Percentiles rank a stretch among this genome's conserved stretches.
Evolutionary conservation across 2,329 filamentous ascomycete genomes (phyloP).

Genomic region (Penicillium janthinellum): DNA sequence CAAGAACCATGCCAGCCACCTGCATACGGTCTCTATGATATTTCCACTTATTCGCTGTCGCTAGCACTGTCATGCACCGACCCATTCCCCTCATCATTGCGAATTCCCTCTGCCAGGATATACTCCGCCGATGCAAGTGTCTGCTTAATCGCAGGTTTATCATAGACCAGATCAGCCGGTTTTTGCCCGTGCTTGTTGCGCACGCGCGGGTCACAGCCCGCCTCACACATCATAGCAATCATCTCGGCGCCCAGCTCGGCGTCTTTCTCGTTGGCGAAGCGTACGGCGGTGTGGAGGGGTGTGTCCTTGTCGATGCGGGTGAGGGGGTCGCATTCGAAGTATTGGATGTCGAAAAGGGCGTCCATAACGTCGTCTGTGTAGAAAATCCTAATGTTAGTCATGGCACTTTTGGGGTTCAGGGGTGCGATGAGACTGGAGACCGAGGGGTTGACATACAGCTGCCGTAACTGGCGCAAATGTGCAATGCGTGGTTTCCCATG

Average conservation of each 20-base stretch:
- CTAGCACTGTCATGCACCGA: constrained; percentile 44
- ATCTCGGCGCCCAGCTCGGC: constrained; percentile 46
- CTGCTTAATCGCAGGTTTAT: constrained; percentile 45
- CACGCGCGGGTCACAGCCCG: constrained; percentile 51
- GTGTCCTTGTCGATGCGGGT: constrained; percentile 51
- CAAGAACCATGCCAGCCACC: background rate
- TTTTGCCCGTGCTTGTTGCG: constrained; percentile 52
- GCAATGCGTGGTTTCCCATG: constrained; percentile 84
- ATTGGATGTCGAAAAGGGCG: constrained; percentile 50
- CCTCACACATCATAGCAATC: constrained; percentile 54
- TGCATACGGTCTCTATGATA: background rate
- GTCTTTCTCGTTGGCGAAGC: constrained; percentile 51
- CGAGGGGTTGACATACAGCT: constrained; percentile 66
- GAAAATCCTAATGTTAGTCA: background rate
- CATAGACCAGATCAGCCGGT: constrained; percentile 47
- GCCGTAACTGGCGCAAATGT: constrained; percentile 82
- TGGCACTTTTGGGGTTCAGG: background rate
- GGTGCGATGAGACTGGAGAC: background rate
- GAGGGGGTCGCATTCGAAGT: constrained; percentile 51
- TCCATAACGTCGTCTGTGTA: constrained; percentile 51
- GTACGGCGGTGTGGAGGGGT: constrained; percentile 49
- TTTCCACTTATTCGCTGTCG: constrained; percentile 40
- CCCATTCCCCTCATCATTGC: constrained; percentile 37
- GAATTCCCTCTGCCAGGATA: constrained; percentile 49
- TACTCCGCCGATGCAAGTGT: constrained; percentile 50